A percentile compares a stretch with the other conserved stretches of the same genome.
phyloP scores from a whole-genome alignment of 306 rosid species.

The Fragaria ananassa region DNA sequence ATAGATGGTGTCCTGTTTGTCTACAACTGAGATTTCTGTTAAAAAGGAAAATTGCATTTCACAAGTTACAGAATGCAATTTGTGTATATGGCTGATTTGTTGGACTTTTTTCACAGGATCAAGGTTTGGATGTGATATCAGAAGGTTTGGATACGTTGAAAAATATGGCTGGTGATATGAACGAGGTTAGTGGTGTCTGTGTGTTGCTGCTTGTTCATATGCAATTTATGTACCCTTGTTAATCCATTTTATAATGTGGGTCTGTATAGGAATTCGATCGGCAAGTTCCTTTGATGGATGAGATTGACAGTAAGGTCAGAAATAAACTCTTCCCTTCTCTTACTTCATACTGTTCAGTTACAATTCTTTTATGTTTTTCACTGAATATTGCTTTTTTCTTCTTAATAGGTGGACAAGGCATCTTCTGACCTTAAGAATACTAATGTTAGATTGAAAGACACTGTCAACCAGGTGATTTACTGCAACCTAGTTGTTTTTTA shows the following conservation, averaged over 20 bases:
- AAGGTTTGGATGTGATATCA: slow-evolving; percentile 89
- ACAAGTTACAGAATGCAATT: background rate
- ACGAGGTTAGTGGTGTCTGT: slow-evolving; percentile 59
- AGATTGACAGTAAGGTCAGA: slow-evolving; percentile 90
- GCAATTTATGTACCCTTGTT: background rate
- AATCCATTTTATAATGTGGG: slow-evolving; percentile 21
- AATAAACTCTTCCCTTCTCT: slow-evolving; percentile 6
- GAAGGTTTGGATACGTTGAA: slow-evolving; percentile 94
- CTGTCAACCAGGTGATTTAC: slow-evolving; percentile 80
- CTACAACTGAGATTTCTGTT: background rate
- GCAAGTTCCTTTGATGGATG: slow-evolving; percentile 99
- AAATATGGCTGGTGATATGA: slow-evolving; percentile 97
- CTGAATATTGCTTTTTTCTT: slow-evolving; percentile 20
- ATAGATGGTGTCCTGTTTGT: slow-evolving; percentile 24
- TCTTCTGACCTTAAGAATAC: slow-evolving; percentile 93
- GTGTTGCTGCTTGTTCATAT: slow-evolving; percentile 10
- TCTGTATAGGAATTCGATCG: slow-evolving; percentile 76
- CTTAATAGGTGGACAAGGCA: slow-evolving; percentile 82
- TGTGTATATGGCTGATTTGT: slow-evolving; percentile 14
- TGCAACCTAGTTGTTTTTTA: slow-evolving; percentile 15
- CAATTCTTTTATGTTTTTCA: background rate
- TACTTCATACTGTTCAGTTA: background rate
- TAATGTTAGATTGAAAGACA: slow-evolving; percentile 87
- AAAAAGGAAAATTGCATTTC: background rate
- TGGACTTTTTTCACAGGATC: slow-evolving; percentile 56